phyloP scores from a whole-genome alignment of 345 rosid species.

The Sisymbrium altissimum region DNA sequence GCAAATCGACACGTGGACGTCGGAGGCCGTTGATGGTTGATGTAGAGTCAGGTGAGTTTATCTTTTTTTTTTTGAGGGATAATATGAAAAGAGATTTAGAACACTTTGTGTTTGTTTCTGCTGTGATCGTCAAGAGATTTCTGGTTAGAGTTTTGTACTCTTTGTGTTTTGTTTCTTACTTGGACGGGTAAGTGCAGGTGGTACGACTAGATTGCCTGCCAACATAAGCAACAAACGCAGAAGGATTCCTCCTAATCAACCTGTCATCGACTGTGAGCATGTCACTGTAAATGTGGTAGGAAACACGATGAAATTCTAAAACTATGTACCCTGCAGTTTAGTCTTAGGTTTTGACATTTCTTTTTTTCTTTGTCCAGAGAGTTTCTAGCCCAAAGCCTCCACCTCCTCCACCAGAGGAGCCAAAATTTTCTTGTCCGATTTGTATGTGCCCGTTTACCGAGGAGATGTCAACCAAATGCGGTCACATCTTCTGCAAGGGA shows the following conservation, averaged over 20 bases:
- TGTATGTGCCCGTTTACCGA: slow-evolving; percentile 78
- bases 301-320: background rate
- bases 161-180: background rate
- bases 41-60: slow-evolving; percentile 66
- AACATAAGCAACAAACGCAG: slow-evolving; percentile 29
- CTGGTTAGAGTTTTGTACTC: background rate
- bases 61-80: too few relatives aligned
- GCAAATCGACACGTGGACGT: slow-evolving; percentile 53
- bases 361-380: background rate
- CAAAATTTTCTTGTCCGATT: slow-evolving; percentile 82
- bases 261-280: slow-evolving; percentile 33
- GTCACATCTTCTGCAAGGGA: slow-evolving; percentile 90
- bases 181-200: slow-evolving; percentile 15
- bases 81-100: too few relatives aligned
- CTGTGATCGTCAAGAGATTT: background rate
- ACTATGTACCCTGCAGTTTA: background rate
- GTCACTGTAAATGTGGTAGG: slow-evolving; percentile 11
- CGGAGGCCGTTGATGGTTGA: slow-evolving; percentile 52
- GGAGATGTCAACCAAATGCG: slow-evolving; percentile 92
- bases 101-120: too few relatives aligned
- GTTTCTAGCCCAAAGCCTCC: slow-evolving; percentile 22
- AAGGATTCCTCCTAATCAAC: slow-evolving; percentile 25
- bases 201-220: slow-evolving; percentile 14
- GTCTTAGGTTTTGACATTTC: background rate
- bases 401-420: slow-evolving; percentile 69